Conservation (phyloP, 192 early-diverging fungal genomes). For the Dimargaris cristalligena region DNA sequence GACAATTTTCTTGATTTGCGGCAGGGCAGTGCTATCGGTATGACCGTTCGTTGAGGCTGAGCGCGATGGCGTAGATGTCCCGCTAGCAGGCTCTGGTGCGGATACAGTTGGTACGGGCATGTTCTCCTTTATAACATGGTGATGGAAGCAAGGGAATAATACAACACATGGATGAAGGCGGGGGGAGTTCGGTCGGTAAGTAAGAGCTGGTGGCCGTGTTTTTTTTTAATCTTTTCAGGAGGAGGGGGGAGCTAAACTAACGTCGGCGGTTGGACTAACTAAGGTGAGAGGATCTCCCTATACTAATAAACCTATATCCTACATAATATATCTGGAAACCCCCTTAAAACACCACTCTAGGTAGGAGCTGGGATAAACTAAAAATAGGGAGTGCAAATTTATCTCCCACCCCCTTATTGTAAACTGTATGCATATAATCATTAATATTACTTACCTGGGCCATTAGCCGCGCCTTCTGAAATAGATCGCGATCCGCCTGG, state of each 20-base stretch:
- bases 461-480: constrained; percentile 29
- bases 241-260: too few species aligned
- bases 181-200: constrained; percentile 14
- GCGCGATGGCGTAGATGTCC: not conserved
- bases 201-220: too few species aligned
- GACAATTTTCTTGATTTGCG: constrained; percentile 48
- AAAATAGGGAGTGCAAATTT: not conserved
- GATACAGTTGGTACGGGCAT: not conserved
- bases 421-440: too few species aligned
- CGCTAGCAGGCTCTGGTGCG: not conserved
- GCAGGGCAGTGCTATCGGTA: not conserved
- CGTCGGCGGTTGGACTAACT: too few species aligned
- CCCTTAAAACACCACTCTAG: too few species aligned
- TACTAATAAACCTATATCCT: too few species aligned
- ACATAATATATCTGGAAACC: constrained; percentile 21
- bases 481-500: constrained; percentile 28
- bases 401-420: too few species aligned
- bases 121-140: not conserved
- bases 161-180: constrained; percentile 9
- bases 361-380: constrained; percentile 5
- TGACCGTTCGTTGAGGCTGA: too few species aligned
- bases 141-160: not conserved
- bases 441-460: constrained; percentile 23
- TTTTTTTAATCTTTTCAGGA: too few species aligned
- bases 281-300: too few species aligned